A percentile compares a stretch with the other conserved stretches of the same genome.
Evolutionary conservation across 106 monocot genomes (phyloP).

Genomic region (Posidonia australis): DNA sequence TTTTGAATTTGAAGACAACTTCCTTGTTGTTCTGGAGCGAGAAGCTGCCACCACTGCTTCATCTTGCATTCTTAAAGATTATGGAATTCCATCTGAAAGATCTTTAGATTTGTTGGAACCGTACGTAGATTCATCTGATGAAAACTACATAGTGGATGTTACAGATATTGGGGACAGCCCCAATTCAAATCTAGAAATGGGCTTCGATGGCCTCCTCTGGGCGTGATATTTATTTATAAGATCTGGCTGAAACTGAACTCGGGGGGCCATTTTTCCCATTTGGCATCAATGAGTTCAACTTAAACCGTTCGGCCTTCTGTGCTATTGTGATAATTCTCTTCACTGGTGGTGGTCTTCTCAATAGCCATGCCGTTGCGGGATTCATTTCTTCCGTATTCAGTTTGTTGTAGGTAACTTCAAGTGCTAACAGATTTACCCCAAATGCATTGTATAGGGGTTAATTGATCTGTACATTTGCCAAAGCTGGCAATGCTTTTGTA

Average conservation of each 20-base stretch:
- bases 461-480: neutral
- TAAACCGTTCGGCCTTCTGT: neutral
- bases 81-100: slow-evolving; percentile 77
- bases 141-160: slow-evolving; percentile 19
- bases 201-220: slow-evolving; percentile 88
- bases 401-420: neutral
- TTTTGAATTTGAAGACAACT: slow-evolving; percentile 96
- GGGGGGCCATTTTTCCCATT: neutral
- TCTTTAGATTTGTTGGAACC: slow-evolving; percentile 62
- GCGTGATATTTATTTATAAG: slow-evolving; percentile 25
- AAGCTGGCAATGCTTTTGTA: slow-evolving; percentile 1
- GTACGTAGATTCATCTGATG: slow-evolving; percentile 38
- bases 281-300: neutral
- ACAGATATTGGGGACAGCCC: slow-evolving; percentile 63
- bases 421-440: neutral
- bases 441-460: neutral
- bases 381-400: neutral
- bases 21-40: slow-evolving; percentile 70
- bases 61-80: slow-evolving; percentile 60
- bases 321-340: no score
- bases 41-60: slow-evolving; percentile 56
- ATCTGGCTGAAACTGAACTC: neutral
- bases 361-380: neutral
- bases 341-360: neutral
- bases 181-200: slow-evolving; percentile 66